Evolutionary conservation across 768 basidiomycete species (phyloP), one percentile per base, ranked within the genome.

Genomic region (Amanita brunnescens): DNA sequence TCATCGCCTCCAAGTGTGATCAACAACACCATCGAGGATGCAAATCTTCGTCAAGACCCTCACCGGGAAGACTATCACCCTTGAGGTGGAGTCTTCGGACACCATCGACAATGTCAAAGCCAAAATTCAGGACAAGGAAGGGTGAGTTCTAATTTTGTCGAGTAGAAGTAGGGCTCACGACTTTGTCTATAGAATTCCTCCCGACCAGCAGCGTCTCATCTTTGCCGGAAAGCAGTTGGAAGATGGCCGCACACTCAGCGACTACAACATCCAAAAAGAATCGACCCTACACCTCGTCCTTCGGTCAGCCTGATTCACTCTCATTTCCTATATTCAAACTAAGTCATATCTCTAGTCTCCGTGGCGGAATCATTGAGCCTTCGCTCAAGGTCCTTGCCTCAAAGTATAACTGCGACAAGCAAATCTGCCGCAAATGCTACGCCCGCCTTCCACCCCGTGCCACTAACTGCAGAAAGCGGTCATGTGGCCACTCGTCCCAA

Each of bases 401-500:
- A 67, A 95, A 95, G 71, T 96, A 93, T 83, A 97, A 97, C 76
- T 97, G 93, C 70, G 92, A 96, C 74, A 95, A 95, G 80, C 91
- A 94, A 69, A 97, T 97, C 63, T 98, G 96, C 81, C 92, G 96
- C 71, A 97, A 97, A 73, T 98, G 96, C 78, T 98, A 98, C 70
- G 96, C 96, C 40, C 95, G 96, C 62, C 95, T 98, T 61, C 95
- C 96, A 57, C 95, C 94, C 49, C 92, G 96, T 68, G 96, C 96
- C 33, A 97, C 94, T 76, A 98, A 99, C 83, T 98, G 96, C 85
- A 80, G 95, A 68, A 95, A 95, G 77, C 80, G 92, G 59, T 79
- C 82, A 54, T 95, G 93, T 64, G 92, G 92, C 16, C 89, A 90
- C 70, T 89, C 87, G 42, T 85, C 83, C 55, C 90, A 91, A 62